Conservation (phyloP, 2,329 filamentous ascomycete genomes). For the Neonectria ditissima region DNA sequence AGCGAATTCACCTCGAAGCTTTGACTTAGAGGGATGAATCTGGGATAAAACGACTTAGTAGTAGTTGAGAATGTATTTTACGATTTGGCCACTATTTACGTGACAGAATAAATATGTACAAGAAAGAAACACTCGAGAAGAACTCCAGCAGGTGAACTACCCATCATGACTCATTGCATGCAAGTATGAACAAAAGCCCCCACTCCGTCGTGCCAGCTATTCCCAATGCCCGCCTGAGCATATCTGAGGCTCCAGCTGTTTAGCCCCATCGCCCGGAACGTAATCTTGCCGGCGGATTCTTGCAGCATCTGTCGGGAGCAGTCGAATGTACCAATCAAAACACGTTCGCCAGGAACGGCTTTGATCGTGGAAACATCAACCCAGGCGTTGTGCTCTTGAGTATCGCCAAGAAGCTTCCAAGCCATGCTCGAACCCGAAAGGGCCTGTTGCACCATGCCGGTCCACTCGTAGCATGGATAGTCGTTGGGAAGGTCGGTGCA, state of each 20-base stretch:
- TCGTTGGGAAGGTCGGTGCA: constrained; percentile 17
- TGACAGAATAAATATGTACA: constrained; percentile 11
- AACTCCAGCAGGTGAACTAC: not conserved
- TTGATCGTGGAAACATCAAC: constrained; percentile 6
- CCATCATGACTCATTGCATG: not conserved
- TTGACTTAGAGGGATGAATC: constrained; percentile 29
- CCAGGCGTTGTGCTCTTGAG: constrained; percentile 9
- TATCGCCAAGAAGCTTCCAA: constrained; percentile 17
- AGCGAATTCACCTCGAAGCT: constrained; percentile 37
- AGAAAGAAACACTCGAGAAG: constrained; percentile 7
- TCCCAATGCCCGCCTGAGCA: constrained; percentile 17
- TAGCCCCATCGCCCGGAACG: constrained; percentile 16
- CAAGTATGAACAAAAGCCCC: constrained; percentile 18
- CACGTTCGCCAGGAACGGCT: constrained; percentile 14
- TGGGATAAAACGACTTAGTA: not conserved
- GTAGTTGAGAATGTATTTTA: not conserved
- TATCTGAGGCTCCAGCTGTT: constrained; percentile 20
- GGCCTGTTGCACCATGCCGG: constrained; percentile 17
- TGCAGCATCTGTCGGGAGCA: constrained; percentile 5
- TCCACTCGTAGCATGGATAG: constrained; percentile 27
- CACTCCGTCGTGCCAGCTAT: constrained; percentile 19
- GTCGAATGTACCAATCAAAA: constrained; percentile 21
- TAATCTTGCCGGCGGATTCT: not conserved
- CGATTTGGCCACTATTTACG: not conserved
- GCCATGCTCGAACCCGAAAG: constrained; percentile 19